Evolutionary conservation across 208 protist genomes (phyloP).

Genomic region (Trypanosoma mega): DNA sequence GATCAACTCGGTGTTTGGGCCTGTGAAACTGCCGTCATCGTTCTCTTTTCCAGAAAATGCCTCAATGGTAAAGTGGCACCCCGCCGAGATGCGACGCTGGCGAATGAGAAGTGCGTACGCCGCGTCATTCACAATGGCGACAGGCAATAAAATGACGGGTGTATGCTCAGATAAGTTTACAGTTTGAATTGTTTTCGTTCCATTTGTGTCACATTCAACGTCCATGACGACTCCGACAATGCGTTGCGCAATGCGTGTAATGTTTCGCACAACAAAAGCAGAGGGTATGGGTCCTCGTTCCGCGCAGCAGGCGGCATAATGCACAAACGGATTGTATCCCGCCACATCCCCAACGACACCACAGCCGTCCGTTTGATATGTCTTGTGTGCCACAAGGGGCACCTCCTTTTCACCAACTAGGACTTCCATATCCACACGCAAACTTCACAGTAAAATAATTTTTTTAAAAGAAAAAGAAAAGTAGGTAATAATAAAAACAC

Average conservation of each 20-base stretch:
- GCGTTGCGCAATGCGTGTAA: conserved; percentile 61
- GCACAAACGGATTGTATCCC: conserved; percentile 45
- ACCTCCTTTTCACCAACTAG: conserved; percentile 34
- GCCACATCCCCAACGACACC: conserved; percentile 39
- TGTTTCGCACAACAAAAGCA: conserved; percentile 47
- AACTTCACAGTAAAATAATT: neutral
- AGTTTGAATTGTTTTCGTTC: conserved; percentile 32
- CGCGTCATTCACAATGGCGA: conserved; percentile 30
- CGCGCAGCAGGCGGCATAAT: conserved; percentile 37
- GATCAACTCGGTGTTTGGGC: conserved; percentile 30
- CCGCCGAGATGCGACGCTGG: conserved; percentile 37
- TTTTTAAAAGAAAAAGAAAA: neutral
- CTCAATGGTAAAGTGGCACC: conserved; percentile 32
- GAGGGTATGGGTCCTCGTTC: conserved; percentile 37
- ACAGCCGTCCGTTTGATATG: conserved; percentile 45
- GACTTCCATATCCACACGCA: conserved; percentile 68
- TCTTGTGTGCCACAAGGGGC: conserved; percentile 66
- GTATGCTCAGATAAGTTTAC: conserved; percentile 35
- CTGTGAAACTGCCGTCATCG: conserved; percentile 26
- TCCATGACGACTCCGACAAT: conserved; percentile 57
- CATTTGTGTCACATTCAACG: conserved; percentile 40
- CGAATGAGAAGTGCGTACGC: conserved; percentile 42
- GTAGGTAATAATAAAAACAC: neutral
- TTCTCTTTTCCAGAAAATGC: conserved; percentile 42
- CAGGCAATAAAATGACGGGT: conserved; percentile 51